Evolutionary conservation across 2,329 filamentous ascomycete species (phyloP), one percentile per base, ranked within the genome.

Genomic region (Alternaria metachromatica): DNA sequence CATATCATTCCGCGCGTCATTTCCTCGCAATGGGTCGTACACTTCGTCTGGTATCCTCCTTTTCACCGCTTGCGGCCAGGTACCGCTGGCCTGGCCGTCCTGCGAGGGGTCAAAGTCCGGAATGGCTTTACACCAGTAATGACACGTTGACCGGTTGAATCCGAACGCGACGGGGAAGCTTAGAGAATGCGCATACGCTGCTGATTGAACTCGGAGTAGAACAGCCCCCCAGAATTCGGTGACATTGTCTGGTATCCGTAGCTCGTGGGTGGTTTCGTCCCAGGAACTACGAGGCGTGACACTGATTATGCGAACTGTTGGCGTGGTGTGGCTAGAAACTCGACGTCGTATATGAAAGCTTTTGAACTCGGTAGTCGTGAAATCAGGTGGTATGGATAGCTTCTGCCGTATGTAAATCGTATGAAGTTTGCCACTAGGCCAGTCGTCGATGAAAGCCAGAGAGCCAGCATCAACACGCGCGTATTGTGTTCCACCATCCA

Each of bases 391-490:
- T 41, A 75, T 70, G 1, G 51, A 66, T 9, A 67, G 68, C 28
- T 65, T 73, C 28, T 75, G 72, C 3, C 72, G 67, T 1, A 75
- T 62, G 28, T 73, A 75, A 3, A 75, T 68, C 5, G 68, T 72
- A 12, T 66, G 67, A 3, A 70, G 64, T n/a, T 70, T 62, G 1
- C 72, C 72, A 5, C 64, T 73, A 10, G 73, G 73, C 72, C 72
- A 75, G 44, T 74, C 3, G 81, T 74, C 1, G 88, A 79, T 0
- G 84, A 87, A n/a, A 84, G 78, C 2, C 86, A 74, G 66, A 87
- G 88, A 0, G 84, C 88, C 0, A 78, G 84, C 63, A 85, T 73
- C 61, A 20, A 73, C 70, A 10, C 73, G 67, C 2, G 73, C 67
- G 30, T 73, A 75, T 50, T 85, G 87, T 33, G 43, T 59, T 11